Base-by-base conservation (phyloP, 2,329 filamentous ascomycete species). In the Thielaviopsis populi region DNA sequence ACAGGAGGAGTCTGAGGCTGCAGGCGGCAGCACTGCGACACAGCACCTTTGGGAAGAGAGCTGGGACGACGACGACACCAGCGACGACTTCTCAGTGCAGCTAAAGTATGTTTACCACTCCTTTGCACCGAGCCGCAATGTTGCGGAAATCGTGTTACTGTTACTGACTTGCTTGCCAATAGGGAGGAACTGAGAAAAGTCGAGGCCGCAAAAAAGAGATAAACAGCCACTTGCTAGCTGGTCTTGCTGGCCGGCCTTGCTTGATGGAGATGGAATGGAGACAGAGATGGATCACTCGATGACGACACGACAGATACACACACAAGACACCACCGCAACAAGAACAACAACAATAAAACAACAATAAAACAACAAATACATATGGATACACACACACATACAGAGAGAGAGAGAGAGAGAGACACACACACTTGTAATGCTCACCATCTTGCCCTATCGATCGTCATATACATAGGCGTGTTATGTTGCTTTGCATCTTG, bases 31-130 rank as follows among this genome's bases (percentile, higher is more conserved):
- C 69, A 86, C 85, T 71, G 83, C 85, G 66, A 80, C 79, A 68
- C 77, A 82, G 74, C 91, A 97, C 77, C 79, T 99, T 63, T 99
- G 94, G 94, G 94, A 99, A 76, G 94, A 99, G 80, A 96, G 91
- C 80, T 99, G 94, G 94, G 94, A 99, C 73, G 94, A 99, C 72
- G 92, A 97, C 74, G 94, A 97, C 76, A 94, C 90, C 69, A 94
- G 83, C 71, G 94, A 99, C 73, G 94, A 99, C 72, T 99, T 99
- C 74, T 94, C 91, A 13, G 83, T 88, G 71, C 92, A 97, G 79
- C 78, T 99, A 72, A 95, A 90, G 92, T 96, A 75, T 69, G 87
- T 22, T 58, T 13, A 7, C 17, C 11, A 46, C 8, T 43, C n/a
- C 15, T 24, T 41, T 24, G 13, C 33, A 33, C 33, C 7, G 22